Base-by-base conservation (phyloP, 768 basidiomycete species). In the Clitopilus hobsonii region DNA sequence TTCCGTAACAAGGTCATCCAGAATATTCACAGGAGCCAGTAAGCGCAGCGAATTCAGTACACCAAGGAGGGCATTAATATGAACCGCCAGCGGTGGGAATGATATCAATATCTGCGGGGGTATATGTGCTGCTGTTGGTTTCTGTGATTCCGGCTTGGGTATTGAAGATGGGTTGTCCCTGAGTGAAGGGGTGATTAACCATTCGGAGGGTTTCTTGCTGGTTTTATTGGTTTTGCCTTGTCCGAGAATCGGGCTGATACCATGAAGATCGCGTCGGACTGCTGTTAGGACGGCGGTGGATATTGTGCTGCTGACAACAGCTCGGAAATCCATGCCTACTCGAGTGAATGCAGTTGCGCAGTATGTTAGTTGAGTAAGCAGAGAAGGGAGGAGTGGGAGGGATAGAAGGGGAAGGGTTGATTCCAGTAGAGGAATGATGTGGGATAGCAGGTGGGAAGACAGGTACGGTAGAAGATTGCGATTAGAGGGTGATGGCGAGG, bases 291-390 rank as follows among this genome's bases (percentile, higher is more conserved):
- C 86, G 1, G 89, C 88, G 45, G 74, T 69, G 32, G 78, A 77
- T 65, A 94, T 85, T 2, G 89, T 72, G n/a, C 79, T 77, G 2
- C 79, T 79, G 26, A 97, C 72, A 16, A 88, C 69, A 0, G 77
- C 69, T 27, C 86, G 82, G 69, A 99, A 98, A 66, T 97, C 95
- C 62, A 96, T 78, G 0, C 96, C 96, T 14, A 96, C 81, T n/a
- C 94, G 84, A 0, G 91, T 80, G 64, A 97, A 97, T 0, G 94
- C 94, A 16, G 86, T 84, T 6, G 94, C 86, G 66, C 95, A 97
- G 69, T 98, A 98, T 11, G 90, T 89, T 45, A 98, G 80, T 63
- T 98, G 96, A 0, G 94, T 96, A 55, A 97, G 83, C 38, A 94
- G 78, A 29, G 95, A 85, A 20, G 92, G 80, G 59, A 96, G 78